Percentiles rank a stretch among this genome's conserved stretches.
phyloP scores from a whole-genome alignment of 495 filamentous ascomycete genomes.

The Monascus purpureus region DNA sequence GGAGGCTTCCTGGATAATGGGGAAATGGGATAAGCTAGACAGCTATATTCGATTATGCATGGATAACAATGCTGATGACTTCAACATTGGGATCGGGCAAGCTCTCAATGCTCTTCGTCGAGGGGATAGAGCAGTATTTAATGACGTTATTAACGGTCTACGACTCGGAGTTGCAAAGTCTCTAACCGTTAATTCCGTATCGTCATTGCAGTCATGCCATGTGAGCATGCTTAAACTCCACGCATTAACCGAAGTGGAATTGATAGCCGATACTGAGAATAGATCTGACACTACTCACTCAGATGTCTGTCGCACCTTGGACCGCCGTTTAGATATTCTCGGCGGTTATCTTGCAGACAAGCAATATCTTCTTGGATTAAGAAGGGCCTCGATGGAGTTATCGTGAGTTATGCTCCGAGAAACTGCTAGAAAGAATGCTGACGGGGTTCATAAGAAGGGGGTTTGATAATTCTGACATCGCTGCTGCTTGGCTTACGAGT shows the following conservation, averaged over 20 bases:
- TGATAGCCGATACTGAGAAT: slow-evolving; percentile 44
- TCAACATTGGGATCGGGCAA: slow-evolving; percentile 67
- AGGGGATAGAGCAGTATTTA: slow-evolving; percentile 39
- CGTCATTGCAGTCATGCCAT: slow-evolving; percentile 70
- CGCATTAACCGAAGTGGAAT: slow-evolving; percentile 73
- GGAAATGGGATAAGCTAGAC: slow-evolving; percentile 62
- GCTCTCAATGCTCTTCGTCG: slow-evolving; percentile 52
- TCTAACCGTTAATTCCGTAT: slow-evolving; percentile 57
- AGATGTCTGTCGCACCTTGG: slow-evolving; percentile 43
- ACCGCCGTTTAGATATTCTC: slow-evolving; percentile 65
- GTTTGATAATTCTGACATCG: slow-evolving; percentile 53
- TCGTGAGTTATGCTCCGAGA: too few relatives aligned
- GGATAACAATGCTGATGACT: slow-evolving; percentile 47
- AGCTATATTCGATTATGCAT: slow-evolving; percentile 45
- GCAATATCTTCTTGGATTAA: slow-evolving; percentile 81
- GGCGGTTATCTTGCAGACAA: slow-evolving; percentile 82
- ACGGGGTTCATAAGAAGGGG: slow-evolving; percentile 27
- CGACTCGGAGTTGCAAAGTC: slow-evolving; percentile 57
- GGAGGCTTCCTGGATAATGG: slow-evolving; percentile 83
- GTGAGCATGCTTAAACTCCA: slow-evolving; percentile 73
- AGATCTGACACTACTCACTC: slow-evolving; percentile 15
- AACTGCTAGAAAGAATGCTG: too few relatives aligned
- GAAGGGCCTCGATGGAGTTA: slow-evolving; percentile 73
- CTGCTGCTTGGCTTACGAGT: slow-evolving; percentile 72
- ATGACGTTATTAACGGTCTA: slow-evolving; percentile 43